Base-by-base conservation (phyloP, 768 basidiomycete genomes). In the Russula vinacea region DNA sequence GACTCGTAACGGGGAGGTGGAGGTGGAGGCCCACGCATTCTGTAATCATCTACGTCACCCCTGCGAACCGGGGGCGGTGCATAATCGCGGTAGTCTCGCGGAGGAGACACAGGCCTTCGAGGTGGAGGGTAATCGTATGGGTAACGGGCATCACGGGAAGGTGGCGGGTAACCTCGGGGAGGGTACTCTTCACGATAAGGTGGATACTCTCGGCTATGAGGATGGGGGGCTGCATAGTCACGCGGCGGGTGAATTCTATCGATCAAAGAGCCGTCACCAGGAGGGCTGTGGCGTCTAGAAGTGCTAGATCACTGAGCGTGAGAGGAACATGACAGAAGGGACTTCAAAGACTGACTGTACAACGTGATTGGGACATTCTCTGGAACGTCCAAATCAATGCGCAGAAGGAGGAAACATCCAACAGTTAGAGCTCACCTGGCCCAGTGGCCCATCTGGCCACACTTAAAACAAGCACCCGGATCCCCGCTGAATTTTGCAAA, bases 401-500 rank as follows among this genome's bases (percentile, higher is more conserved):
- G 40, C 58, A 14, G 70, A 13, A 19, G 69, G 13, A 29, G 4
- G 45, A 60, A 32, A 50, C 56, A n/a, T 40, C 3, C 52, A 44
- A 40, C 29, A n/a, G 42, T 39, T 50, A 29, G 35, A 60, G 75
- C 83, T 53, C 67, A 90, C 91, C 91, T 87, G 29, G 92, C 92
- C 91, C 92, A 94, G 74, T 94, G 92, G 33, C 92, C 92, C 75
- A 82, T 79, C 70, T 89, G 84, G 26, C 89, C 92, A 59, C 92
- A 94, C 69, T 84, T 91, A 77, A 93, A 94, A 72, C 92, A 94
- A 51, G 90, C 89, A 4, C 91, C 90, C 16, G 91, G 90, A 58
- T 92, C 92, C n/a, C 87, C 85, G n/a, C 83, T 75, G 65, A 86
- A 90, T 72, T 90, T 92, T 10, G 88, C 87, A 16, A 87, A 85